phyloP scores from a whole-genome alignment of 352 stramenopile species.

The Phytophthora agathidicida region DNA sequence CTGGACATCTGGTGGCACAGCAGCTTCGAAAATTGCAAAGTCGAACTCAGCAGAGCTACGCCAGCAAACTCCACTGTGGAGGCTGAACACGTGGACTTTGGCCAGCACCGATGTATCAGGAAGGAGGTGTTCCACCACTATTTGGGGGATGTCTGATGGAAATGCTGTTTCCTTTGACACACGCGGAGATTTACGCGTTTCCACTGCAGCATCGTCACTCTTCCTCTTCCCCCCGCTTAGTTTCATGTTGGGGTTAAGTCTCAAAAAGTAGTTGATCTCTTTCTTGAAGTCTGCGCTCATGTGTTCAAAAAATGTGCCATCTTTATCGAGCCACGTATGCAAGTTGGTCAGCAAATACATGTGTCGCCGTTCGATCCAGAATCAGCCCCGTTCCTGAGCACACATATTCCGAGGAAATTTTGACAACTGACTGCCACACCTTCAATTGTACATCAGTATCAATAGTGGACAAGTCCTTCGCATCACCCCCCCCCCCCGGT shows the following conservation, averaged over 20 bases:
- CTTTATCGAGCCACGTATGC: slow-evolving; percentile 33
- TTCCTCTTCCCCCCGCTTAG: slow-evolving; percentile 24
- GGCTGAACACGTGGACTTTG: slow-evolving; percentile 31
- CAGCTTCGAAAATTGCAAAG: slow-evolving; percentile 41
- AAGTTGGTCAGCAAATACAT: slow-evolving; percentile 45
- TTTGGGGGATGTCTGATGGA: slow-evolving; percentile 12
- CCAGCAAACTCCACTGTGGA: slow-evolving; percentile 33
- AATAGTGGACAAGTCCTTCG: slow-evolving; percentile 24
- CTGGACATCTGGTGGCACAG: slow-evolving; percentile 15
- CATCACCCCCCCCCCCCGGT: slow-evolving; percentile 3
- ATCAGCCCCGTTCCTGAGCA: slow-evolving; percentile 38
- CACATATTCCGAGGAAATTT: slow-evolving; percentile 24
- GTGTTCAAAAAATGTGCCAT: slow-evolving; percentile 18
- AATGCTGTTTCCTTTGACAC: slow-evolving; percentile 19
- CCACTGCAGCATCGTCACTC: background rate
- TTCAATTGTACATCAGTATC: slow-evolving; percentile 32
- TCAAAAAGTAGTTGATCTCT: slow-evolving; percentile 36
- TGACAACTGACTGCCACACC: slow-evolving; percentile 42
- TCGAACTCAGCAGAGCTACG: slow-evolving; percentile 35
- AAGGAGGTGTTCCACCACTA: slow-evolving; percentile 14
- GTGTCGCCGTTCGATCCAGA: slow-evolving; percentile 33
- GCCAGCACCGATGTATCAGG: slow-evolving; percentile 8
- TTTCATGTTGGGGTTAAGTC: slow-evolving; percentile 25
- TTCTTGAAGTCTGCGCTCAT: slow-evolving; percentile 38
- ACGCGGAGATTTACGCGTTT: slow-evolving; percentile 8